Base-by-base conservation (phyloP, 1,139 yeast genomes). In the Martiniozyma asiatica region DNA sequence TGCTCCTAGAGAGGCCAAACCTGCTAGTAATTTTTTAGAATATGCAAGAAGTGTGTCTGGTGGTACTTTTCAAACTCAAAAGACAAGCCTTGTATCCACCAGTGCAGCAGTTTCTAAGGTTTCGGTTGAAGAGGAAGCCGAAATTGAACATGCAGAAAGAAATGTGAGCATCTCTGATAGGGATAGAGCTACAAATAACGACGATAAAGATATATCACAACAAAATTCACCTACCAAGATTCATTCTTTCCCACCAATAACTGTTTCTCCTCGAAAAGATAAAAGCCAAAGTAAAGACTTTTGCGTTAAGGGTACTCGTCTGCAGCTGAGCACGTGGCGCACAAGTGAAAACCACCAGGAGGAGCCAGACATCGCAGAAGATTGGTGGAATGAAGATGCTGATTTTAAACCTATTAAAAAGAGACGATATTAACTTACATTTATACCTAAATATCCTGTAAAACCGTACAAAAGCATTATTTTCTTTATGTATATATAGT, bases 11-110 rank as follows among this genome's bases (percentile, higher is more conserved):
- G 34, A 27, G 10, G 25, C 38, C 38, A 51, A 33, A 14, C 47
- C 48, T 14, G 56, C 61, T 0, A 49, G 46, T 24, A 52, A 60
- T 9, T 46, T 60, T 26, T 36, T 60, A 38, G 63, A 59, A 27
- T 59, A 55, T 32, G 53, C 56, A 14, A 49, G 51, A 24, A 47
- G 25, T 2, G 32, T 41, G 5, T 37, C 45, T 6, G 38, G 37
- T 6, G 44, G 45, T 8, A 38, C 41, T 2, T 40, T 41, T 23
- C 40, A 36, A 25, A 39, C 43, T 2, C 43, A 43, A 21, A 20
- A 13, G 18, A 29, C 7, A 9, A 10, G 13, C 6, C 16, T n/a
- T 16, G 20, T 9, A 14, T n/a, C n/a, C n/a, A n/a, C n/a, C n/a
- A n/a, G 13, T n/a, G 16, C 8, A 14, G 7, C 14, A 4, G 22